Evolutionary conservation across 805 yeast genomes (phyloP).

Genomic region (Spathaspora arborariae): DNA sequence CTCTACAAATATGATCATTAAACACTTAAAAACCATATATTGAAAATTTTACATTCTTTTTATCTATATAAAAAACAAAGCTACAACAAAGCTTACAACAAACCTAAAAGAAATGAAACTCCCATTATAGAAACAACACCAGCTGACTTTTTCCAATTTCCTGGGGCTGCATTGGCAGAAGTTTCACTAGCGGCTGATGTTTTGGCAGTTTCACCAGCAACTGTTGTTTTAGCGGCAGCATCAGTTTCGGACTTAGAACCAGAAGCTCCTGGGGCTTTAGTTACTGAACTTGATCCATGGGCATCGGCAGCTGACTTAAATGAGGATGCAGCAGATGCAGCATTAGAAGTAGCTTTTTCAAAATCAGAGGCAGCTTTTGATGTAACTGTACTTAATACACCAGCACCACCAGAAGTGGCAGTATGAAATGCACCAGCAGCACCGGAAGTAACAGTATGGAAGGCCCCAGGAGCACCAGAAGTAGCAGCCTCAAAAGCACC

Average conservation of each 20-base stretch:
- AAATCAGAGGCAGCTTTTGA: slow-evolving; percentile 7
- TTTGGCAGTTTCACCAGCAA: too few relatives aligned
- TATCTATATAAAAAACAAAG: too few relatives aligned
- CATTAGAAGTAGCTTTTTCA: slow-evolving; percentile 8
- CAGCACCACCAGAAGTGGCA: slow-evolving; percentile 11
- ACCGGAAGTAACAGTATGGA: slow-evolving; percentile 9
- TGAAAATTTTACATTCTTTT: background rate
- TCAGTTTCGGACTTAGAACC: background rate
- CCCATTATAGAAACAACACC: slow-evolving; percentile 1
- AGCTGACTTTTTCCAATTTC: slow-evolving; percentile 5
- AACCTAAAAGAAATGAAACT: background rate
- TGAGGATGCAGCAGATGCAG: slow-evolving; percentile 7
- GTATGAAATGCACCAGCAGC: slow-evolving; percentile 9
- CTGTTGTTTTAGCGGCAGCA: slow-evolving; percentile 4
- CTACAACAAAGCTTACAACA: background rate
- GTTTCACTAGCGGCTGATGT: slow-evolving; percentile 9
- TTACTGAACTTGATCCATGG: background rate
- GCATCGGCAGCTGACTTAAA: background rate
- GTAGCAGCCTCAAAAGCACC: slow-evolving; percentile 14
- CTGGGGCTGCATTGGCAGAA: slow-evolving; percentile 6
- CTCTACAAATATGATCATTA: too few relatives aligned
- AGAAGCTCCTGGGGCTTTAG: background rate
- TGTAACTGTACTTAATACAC: too few relatives aligned
- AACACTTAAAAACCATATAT: background rate
- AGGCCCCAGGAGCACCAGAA: slow-evolving; percentile 13